These are phyloP conservation scores for Daldinia sp. DNA, from an alignment of 2,329 filamentous ascomycete species.

Conservation along the genomic window DNA sequence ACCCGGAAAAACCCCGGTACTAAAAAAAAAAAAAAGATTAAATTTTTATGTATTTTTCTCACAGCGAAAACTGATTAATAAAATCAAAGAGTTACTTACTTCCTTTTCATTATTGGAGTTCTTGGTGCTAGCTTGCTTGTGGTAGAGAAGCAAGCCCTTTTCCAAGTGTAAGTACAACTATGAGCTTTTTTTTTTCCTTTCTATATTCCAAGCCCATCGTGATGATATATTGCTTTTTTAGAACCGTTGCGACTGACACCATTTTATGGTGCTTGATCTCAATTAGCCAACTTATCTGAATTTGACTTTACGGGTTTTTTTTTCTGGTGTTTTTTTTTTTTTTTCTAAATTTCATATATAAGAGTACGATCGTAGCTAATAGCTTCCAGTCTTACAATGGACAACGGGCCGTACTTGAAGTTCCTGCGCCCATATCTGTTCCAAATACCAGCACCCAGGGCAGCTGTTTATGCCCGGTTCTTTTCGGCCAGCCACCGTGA, in stretches of 20 bases:
- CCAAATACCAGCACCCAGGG: slow-evolving; percentile 49
- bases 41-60: not conserved
- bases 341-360: slow-evolving; percentile 10
- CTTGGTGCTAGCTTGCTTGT: not conserved
- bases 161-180: slow-evolving; percentile 18
- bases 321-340: slow-evolving; percentile 1
- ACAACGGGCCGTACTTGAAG: slow-evolving; percentile 52
- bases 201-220: slow-evolving; percentile 43
- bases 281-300: slow-evolving; percentile 60
- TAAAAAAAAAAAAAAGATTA: not conserved
- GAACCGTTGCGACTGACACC: slow-evolving; percentile 68
- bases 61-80: not conserved
- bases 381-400: slow-evolving; percentile 52
- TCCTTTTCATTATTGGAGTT: not conserved
- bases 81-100: not conserved
- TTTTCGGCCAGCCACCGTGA: slow-evolving; percentile 52
- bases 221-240: slow-evolving; percentile 63
- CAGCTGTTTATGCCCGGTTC: slow-evolving; percentile 57
- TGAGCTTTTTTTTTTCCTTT: not conserved
- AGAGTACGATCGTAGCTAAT: slow-evolving; percentile 34
- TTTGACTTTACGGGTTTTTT: slow-evolving; percentile 3
- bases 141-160: not conserved
- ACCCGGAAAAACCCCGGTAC: slow-evolving; percentile 18
- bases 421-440: slow-evolving; percentile 66
- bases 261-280: slow-evolving; percentile 59